Percentiles rank a stretch among this genome's conserved stretches.
phyloP scores from a whole-genome alignment of 768 basidiomycete species.

The Rhizopogon vulgaris region DNA sequence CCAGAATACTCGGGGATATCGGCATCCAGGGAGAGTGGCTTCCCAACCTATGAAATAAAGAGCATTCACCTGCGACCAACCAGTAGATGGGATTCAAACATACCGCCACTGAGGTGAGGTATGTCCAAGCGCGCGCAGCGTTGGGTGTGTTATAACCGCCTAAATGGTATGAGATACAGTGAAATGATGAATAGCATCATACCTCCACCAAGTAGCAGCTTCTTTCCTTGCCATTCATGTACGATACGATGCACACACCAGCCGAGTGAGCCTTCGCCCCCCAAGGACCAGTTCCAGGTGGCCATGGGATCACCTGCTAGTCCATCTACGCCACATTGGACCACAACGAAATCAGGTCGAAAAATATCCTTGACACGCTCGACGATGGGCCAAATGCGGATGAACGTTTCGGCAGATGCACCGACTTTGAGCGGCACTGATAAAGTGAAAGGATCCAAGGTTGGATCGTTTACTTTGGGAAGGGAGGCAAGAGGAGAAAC shows the following conservation, averaged over 20 bases:
- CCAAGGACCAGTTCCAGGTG: constrained; percentile 67
- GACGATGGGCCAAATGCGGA: constrained; percentile 57
- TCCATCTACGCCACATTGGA: constrained; percentile 87
- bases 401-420: constrained; percentile 58
- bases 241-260: constrained; percentile 57
- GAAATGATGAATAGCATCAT: constrained; percentile 9
- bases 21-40: constrained; percentile 49
- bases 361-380: constrained; percentile 56
- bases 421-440: constrained; percentile 75
- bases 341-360: constrained; percentile 68
- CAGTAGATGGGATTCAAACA: constrained; percentile 19
- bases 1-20: constrained; percentile 71
- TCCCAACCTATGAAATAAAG: constrained; percentile 38
- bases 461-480: constrained; percentile 28
- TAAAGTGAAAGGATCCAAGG: constrained; percentile 59
- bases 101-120: constrained; percentile 72
- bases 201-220: constrained; percentile 77
- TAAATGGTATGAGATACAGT: constrained; percentile 15
- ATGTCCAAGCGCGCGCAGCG: constrained; percentile 82
- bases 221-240: constrained; percentile 52
- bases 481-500: constrained; percentile 44
- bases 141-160: constrained; percentile 86
- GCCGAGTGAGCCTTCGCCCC: constrained; percentile 53
- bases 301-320: constrained; percentile 80
- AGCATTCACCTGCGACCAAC: background rate